Evolutionary conservation across 148 eudicot species (phyloP), one percentile per base, ranked within the genome.

Genomic region (Rhododendron molle): DNA sequence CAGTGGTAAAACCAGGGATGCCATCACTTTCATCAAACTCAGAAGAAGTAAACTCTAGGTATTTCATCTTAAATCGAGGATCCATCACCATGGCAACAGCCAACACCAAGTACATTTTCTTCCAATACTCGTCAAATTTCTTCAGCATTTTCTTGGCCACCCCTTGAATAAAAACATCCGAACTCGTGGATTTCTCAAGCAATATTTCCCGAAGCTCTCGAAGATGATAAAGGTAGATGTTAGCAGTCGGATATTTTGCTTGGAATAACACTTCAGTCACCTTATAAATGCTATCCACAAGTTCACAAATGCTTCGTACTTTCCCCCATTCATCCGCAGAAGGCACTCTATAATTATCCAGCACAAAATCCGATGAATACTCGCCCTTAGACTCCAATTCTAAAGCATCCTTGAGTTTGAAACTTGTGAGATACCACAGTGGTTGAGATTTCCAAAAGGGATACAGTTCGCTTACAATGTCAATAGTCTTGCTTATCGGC

Each of bases 281-380:
- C 5, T 86, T 43, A 73, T 89, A 84, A 3, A 86, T 71, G 30
- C n/a, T 58, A 23, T 87, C 79, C 11, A 78, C 81, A n/a, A 84
- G 87, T 71, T 43, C 83, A 84, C 87, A 81, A 15, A 88, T 50
- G 14, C 46, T 73, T 79, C n/a, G 50, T 2, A 88, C 88, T 60
- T 88, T 88, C 9, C 38, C 85, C 89, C 91, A 86, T 34, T 89
- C 88, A 30, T 78, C 85, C 71, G 81, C 23, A 54, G 90, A 84
- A 7, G 90, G 88, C 58, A 89, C 84, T 7, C 77, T 85, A 58
- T 81, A 84, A 11, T 50, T 16, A 40, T 69, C 46, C 13, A 52
- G 10, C 43, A 83, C 69, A 14, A 78, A 71, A 3, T 71, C 36
- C 6, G 76, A 26, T 0, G 76, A 71, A 83, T 87, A 87, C 16